These are phyloP conservation scores for Botrytis fragariae DNA, from an alignment of 2,329 filamentous ascomycete species.

Conservation along the genomic window DNA sequence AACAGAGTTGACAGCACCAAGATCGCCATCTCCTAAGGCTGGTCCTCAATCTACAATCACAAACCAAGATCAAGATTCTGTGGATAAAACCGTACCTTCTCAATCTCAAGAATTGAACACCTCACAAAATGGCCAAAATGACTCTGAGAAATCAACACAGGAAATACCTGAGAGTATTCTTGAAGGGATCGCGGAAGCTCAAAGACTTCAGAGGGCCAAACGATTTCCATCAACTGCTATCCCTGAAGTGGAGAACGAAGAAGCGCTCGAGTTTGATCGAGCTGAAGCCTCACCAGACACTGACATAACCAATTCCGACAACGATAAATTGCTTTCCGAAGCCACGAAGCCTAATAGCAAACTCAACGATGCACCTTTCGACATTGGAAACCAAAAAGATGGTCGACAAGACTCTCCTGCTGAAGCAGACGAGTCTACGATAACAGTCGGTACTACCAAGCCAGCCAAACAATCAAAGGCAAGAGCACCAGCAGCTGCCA, in stretches of 20 bases:
- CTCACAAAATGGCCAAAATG: background rate
- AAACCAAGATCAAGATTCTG: background rate
- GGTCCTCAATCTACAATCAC: background rate
- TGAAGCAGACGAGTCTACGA: background rate
- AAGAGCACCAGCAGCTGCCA: background rate
- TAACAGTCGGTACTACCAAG: background rate
- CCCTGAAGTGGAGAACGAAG: background rate
- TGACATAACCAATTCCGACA: background rate
- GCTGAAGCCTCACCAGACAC: background rate
- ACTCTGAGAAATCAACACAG: conserved; percentile 4
- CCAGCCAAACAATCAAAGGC: background rate
- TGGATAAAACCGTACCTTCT: no score
- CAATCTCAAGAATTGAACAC: background rate
- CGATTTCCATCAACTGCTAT: conserved; percentile 2
- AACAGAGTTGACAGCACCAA: background rate
- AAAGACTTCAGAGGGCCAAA: background rate
- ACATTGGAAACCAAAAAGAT: conserved; percentile 7
- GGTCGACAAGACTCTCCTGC: background rate
- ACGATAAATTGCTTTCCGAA: background rate
- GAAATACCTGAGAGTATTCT: background rate
- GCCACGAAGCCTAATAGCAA: background rate
- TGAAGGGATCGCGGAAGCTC: background rate
- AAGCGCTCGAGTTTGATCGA: background rate
- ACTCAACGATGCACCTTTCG: background rate
- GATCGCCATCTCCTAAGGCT: background rate